A percentile compares a stretch with the other conserved stretches of the same genome.
phyloP scores from a whole-genome alignment of 1,284 basidiomycete genomes.

The Puccinia horiana region DNA sequence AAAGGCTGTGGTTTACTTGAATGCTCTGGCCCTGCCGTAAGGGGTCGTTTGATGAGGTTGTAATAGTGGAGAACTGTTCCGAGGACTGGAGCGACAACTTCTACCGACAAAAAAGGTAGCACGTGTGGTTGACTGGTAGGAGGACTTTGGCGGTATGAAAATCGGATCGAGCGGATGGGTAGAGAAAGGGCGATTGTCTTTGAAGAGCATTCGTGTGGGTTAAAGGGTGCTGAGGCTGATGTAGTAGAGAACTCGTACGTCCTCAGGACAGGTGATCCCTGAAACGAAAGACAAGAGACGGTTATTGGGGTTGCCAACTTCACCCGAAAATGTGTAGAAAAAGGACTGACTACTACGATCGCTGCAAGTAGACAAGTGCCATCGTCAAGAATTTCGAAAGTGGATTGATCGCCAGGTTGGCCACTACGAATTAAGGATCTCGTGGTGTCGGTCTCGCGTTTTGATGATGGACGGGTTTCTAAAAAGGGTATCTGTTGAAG shows the following conservation, averaged over 20 bases:
- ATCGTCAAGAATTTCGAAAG: constrained; percentile 30
- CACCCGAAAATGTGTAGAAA: not conserved
- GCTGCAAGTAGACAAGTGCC: constrained; percentile 20
- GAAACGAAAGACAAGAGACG: not conserved
- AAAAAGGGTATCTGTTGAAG: not conserved
- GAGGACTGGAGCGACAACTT: constrained; percentile 21
- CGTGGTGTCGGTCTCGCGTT: not conserved
- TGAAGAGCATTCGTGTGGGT: not conserved
- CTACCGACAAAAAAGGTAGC: not conserved
- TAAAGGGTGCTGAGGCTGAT: not conserved
- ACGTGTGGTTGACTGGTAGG: not conserved
- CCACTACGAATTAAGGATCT: not conserved
- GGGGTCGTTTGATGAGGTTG: not conserved
- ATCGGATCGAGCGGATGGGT: constrained; percentile 28
- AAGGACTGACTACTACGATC: constrained; percentile 10
- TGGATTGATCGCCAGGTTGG: constrained; percentile 28
- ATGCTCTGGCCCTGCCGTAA: not conserved
- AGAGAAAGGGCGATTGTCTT: constrained; percentile 3
- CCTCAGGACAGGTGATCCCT: constrained; percentile 23
- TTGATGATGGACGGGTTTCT: not conserved
- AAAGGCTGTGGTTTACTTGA: not conserved
- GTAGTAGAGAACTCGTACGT: constrained; percentile 19
- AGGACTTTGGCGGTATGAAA: not conserved
- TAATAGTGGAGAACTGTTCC: constrained; percentile 23
- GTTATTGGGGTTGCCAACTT: not conserved